Conservation (phyloP, 1,284 basidiomycete genomes). For the Porodaedalea pini region DNA sequence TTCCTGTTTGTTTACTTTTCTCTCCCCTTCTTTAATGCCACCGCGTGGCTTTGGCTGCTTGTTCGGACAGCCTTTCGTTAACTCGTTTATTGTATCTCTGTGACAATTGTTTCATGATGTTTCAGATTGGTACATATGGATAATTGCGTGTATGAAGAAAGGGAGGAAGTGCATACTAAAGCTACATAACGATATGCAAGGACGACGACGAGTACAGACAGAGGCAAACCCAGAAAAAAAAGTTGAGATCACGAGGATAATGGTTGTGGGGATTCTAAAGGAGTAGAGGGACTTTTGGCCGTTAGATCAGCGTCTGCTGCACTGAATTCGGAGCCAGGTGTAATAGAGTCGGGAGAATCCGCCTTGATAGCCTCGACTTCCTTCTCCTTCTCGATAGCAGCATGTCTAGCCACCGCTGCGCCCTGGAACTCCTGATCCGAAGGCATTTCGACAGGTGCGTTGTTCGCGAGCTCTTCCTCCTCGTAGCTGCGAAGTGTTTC, state of each 20-base stretch:
- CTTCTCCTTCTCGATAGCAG: constrained; percentile 54
- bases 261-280: neutral
- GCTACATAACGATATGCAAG: constrained; percentile 1
- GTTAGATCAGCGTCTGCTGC: constrained; percentile 23
- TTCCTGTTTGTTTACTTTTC: neutral
- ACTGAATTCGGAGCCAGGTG: constrained; percentile 23
- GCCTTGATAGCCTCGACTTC: constrained; percentile 52
- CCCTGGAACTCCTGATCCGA: constrained; percentile 46
- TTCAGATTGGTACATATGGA: constrained; percentile 3
- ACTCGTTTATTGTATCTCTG: neutral
- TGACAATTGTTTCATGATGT: neutral
- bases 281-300: constrained; percentile 36
- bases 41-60: constrained; percentile 10
- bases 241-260: neutral
- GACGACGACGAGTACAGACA: neutral
- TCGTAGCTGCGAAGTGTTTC: constrained; percentile 65
- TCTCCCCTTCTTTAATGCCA: neutral
- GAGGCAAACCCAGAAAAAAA: neutral
- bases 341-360: constrained; percentile 22
- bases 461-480: constrained; percentile 55
- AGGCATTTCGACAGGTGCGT: constrained; percentile 45
- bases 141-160: constrained; percentile 12
- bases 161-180: constrained; percentile 1
- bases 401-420: constrained; percentile 53
- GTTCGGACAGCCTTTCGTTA: constrained; percentile 1